phyloP scores from a whole-genome alignment of 2,329 filamentous ascomycete genomes.

The Neurospora sp. region DNA sequence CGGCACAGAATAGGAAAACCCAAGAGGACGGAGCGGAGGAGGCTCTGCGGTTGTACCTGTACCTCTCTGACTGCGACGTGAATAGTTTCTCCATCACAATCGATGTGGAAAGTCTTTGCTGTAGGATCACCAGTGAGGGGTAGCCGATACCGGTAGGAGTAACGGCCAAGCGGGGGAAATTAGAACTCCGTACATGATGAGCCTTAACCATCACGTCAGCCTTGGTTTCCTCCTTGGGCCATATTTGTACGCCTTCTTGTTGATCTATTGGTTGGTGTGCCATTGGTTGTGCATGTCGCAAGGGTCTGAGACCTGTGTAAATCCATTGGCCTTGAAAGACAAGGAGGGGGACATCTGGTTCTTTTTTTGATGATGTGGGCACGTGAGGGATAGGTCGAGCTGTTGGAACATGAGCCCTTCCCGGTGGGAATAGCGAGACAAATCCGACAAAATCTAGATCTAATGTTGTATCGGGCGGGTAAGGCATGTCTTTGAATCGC shows the following conservation, averaged over 20 bases:
- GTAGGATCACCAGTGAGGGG: neutral
- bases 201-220: neutral
- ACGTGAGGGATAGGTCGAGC: neutral
- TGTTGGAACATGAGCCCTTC: neutral
- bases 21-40: neutral
- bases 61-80: neutral
- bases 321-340: constrained; percentile 1
- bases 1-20: neutral
- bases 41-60: neutral
- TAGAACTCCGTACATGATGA: neutral
- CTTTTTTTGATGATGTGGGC: neutral
- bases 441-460: neutral
- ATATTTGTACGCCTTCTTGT: constrained; percentile 3
- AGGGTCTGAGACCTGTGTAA: constrained; percentile 4
- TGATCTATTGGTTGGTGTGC: constrained; percentile 14
- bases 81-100: neutral
- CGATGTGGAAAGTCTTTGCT: neutral
- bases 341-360: neutral
- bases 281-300: constrained; percentile 10
- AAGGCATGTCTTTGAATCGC: neutral
- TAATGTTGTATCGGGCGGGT: neutral
- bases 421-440: neutral
- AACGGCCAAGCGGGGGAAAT: neutral
- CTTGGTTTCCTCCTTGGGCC: constrained; percentile 12
- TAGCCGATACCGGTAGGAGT: neutral